Percentiles rank a stretch among this genome's conserved stretches.
phyloP scores from a whole-genome alignment of 495 filamentous ascomycete genomes.

The Lindgomyces ingoldianus region DNA sequence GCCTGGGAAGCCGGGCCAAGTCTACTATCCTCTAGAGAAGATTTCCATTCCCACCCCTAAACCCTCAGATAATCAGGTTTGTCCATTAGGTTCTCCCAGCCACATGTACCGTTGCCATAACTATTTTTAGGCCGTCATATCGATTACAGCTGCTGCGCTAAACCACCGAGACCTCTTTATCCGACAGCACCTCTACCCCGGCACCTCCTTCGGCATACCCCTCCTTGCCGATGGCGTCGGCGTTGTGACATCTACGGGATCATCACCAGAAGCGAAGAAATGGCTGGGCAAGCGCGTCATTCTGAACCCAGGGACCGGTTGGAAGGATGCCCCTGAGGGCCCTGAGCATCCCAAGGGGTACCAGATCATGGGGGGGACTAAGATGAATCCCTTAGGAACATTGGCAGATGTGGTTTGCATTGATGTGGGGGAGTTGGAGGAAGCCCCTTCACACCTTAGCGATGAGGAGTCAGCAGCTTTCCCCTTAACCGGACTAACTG shows the following conservation, averaged over 20 bases:
- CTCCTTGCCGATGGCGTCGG: conserved; percentile 80
- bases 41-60: conserved; percentile 36
- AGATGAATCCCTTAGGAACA: conserved; percentile 63
- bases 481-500: conserved; percentile 82
- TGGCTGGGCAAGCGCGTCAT: conserved; percentile 71
- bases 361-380: conserved; percentile 72
- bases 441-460: conserved; percentile 68
- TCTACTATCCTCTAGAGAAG: conserved; percentile 67
- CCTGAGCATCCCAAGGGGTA: conserved; percentile 67
- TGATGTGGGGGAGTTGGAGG: conserved; percentile 69
- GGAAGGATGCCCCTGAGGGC: conserved; percentile 67
- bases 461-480: conserved; percentile 75
- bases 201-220: conserved; percentile 71
- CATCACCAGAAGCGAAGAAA: conserved; percentile 49
- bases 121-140: conserved; percentile 57
- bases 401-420: conserved; percentile 71
- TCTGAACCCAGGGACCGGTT: conserved; percentile 72
- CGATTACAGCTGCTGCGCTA: conserved; percentile 72
- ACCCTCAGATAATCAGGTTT: conserved; percentile 30
- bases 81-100: neutral
- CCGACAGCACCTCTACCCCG: conserved; percentile 87
- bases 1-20: conserved; percentile 79
- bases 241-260: conserved; percentile 63
- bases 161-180: conserved; percentile 94
- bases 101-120: neutral